Evolutionary conservation across 202 grass and related monocot species (phyloP), one percentile per base, ranked within the genome.

Genomic region (Sporobolus alterniflorus): DNA sequence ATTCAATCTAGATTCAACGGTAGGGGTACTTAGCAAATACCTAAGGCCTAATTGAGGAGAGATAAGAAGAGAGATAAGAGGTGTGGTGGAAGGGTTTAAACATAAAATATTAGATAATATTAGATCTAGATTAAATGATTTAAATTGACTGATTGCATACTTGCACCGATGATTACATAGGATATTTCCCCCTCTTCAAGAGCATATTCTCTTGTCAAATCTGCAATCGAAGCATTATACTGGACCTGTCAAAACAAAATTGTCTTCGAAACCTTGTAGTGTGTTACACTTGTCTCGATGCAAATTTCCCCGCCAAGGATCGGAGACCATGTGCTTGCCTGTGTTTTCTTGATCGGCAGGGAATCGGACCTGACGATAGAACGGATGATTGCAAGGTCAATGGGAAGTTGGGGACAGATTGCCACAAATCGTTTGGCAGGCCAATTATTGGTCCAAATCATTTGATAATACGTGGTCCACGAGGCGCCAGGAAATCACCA

Each of bases 381-480:
- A 44, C 15, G 20, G 46, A 7, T 21, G 21, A 28, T 24, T 1
- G 41, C 33, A 9, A 28, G 75, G 69, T 69, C 70, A 88, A 76
- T 51, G 82, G 6, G 36, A 71, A 76, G 55, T 56, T 61, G 64
- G 47, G 77, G 67, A 73, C 78, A 51, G 73, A 26, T 42, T 54
- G 64, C 56, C 67, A 36, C 51, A 80, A 87, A 87, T 90, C 88
- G 87, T 87, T 83, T 90, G 68, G 33, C 36, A 33, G 74, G 22
- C 44, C 84, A 90, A 90, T 90, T 13, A 90, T 87, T 83, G 84
- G 74, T 13, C 33, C 69, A 80, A 87, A 87, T 90, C 69, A 86
- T 90, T 87, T 83, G 79, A 84, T 75, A 71, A 79, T 49, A 5
- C 9, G 36, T 14, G 63, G 80, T 36, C 80, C 74, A 84, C 75